These are phyloP conservation scores for Nannochloropsis salina DNA, from an alignment of 108 stramenopile genomes.

Conservation along the genomic window DNA sequence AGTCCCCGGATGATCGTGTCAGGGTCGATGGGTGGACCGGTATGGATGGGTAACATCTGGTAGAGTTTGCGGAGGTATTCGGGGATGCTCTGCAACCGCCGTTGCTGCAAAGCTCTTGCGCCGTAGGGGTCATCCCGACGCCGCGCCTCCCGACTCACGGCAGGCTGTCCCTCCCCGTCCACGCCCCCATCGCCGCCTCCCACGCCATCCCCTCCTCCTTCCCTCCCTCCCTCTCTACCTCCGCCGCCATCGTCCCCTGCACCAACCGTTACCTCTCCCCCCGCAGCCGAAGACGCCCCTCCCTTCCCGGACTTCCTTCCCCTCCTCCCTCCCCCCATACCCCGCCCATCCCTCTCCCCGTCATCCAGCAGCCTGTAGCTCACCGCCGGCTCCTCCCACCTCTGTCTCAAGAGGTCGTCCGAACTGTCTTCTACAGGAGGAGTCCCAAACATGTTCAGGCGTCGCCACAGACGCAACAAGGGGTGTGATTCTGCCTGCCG, in stretches of 20 bases:
- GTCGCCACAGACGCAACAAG: background rate
- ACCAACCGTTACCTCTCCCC: background rate
- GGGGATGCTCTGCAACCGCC: background rate
- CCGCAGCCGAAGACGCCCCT: background rate
- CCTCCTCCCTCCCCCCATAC: background rate
- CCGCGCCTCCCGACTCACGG: background rate
- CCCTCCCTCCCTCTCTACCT: background rate
- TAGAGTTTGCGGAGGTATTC: background rate
- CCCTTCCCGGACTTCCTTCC: background rate
- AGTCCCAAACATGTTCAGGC: background rate
- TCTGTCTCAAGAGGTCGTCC: background rate
- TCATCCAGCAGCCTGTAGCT: background rate
- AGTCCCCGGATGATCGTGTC: background rate
- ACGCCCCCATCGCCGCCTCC: background rate
- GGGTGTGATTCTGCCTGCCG: background rate
- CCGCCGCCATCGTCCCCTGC: background rate
- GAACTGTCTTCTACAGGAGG: background rate
- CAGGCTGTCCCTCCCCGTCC: background rate
- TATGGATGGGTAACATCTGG: background rate
- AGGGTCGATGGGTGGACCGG: background rate
- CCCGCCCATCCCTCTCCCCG: background rate
- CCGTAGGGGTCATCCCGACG: background rate
- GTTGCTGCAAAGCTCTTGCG: background rate
- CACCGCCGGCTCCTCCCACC: background rate
- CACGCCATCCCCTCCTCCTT: background rate